Evolutionary conservation across 805 yeast genomes (phyloP).

Genomic region (Wickerhamiella alocasiicola): DNA sequence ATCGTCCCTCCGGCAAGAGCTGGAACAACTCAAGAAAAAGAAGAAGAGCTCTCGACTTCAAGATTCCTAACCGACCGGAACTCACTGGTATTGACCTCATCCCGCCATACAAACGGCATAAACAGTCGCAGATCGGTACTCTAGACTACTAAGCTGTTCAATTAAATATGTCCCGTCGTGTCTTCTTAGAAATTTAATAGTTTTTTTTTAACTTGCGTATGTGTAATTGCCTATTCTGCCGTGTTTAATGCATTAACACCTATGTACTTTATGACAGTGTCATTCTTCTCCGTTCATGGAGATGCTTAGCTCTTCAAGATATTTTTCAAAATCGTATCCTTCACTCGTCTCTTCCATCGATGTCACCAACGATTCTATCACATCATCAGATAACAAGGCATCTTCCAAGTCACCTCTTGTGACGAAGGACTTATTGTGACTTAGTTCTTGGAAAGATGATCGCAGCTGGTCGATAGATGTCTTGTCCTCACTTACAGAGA

Average conservation of each 20-base stretch:
- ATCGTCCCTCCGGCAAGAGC: conserved; percentile 5
- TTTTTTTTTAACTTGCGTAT: too few species aligned
- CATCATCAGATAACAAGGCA: conserved; percentile 27
- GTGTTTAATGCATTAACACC: too few species aligned
- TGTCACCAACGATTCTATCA: conserved; percentile 24
- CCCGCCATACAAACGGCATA: conserved; percentile 21
- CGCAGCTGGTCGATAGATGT: conserved; percentile 29
- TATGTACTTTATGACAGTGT: background rate
- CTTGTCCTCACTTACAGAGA: conserved; percentile 31
- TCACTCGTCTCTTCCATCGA: conserved; percentile 23
- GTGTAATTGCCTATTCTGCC: too few species aligned
- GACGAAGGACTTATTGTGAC: conserved; percentile 31
- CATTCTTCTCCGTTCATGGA: background rate
- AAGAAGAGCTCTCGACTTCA: conserved; percentile 19
- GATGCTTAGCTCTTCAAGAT: background rate
- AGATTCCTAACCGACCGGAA: conserved; percentile 17
- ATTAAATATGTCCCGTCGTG: too few species aligned
- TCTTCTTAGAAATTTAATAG: too few species aligned
- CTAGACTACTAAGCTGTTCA: background rate
- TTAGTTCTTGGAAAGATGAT: conserved; percentile 31
- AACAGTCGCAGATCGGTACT: background rate
- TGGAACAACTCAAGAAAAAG: conserved; percentile 5
- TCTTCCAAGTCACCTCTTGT: conserved; percentile 31
- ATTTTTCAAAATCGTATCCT: conserved; percentile 10
- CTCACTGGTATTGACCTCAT: conserved; percentile 17